These are phyloP conservation scores for Sphaerobolus stellatus DNA, from an alignment of 1,284 basidiomycete genomes.

Conservation along the genomic window DNA sequence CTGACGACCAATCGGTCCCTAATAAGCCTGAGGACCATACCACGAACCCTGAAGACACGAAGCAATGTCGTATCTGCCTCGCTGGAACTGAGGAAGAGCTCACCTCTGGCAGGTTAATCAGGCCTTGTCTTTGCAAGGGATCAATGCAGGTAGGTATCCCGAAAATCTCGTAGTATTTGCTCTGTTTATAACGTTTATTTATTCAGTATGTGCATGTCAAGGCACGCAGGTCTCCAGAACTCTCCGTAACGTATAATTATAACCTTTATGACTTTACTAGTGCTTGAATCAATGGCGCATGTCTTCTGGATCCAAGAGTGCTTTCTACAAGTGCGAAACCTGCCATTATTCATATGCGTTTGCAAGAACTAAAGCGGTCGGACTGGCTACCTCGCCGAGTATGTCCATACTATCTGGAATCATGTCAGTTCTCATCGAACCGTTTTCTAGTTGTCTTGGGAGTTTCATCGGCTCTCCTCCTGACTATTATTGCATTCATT, in stretches of 20 bases:
- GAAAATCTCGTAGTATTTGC: slow-evolving; percentile 3
- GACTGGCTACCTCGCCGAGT: slow-evolving; percentile 74
- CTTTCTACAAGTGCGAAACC: slow-evolving; percentile 74
- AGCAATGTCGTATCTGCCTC: slow-evolving; percentile 75
- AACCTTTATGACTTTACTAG: background rate
- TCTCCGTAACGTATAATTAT: background rate
- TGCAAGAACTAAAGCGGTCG: slow-evolving; percentile 61
- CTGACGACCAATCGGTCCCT: too few species aligned
- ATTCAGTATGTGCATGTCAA: slow-evolving; percentile 22
- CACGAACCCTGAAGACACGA: slow-evolving; percentile 33
- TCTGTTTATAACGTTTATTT: background rate
- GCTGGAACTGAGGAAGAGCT: slow-evolving; percentile 57
- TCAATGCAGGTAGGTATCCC: slow-evolving; percentile 65
- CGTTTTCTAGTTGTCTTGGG: slow-evolving; percentile 66
- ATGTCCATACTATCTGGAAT: slow-evolving; percentile 22
- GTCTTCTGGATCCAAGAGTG: slow-evolving; percentile 51
- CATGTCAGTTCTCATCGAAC: background rate
- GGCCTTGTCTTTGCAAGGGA: slow-evolving; percentile 75
- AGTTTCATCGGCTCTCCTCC: slow-evolving; percentile 60
- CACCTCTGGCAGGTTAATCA: slow-evolving; percentile 63
- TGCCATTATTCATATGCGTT: slow-evolving; percentile 75
- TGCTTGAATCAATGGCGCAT: slow-evolving; percentile 74
- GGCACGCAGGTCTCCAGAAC: background rate
- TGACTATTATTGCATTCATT: slow-evolving; percentile 63
- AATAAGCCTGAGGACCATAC: too few species aligned